phyloP scores from a whole-genome alignment of 768 basidiomycete species.

The Boletus pseudo-olivaceus region DNA sequence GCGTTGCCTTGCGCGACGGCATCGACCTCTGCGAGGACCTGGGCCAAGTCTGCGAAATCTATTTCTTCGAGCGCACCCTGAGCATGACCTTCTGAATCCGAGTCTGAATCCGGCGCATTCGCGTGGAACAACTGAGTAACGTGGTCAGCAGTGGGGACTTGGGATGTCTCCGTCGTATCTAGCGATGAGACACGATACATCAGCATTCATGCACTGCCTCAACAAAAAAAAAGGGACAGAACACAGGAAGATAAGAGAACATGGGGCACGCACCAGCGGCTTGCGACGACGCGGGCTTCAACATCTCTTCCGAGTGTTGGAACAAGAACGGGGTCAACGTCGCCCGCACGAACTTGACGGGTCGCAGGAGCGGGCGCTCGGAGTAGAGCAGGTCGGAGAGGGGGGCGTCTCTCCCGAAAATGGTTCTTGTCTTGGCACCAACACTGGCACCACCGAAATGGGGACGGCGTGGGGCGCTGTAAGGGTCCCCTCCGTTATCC shows the following conservation, averaged over 20 bases:
- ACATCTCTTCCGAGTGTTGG: slow-evolving; percentile 56
- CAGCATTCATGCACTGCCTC: not conserved
- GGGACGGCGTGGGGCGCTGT: not conserved
- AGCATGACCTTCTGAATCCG: slow-evolving; percentile 30
- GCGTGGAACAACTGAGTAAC: slow-evolving; percentile 62
- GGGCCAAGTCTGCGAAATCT: slow-evolving; percentile 61
- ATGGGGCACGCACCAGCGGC: slow-evolving; percentile 38
- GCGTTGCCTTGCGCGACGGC: slow-evolving; percentile 9
- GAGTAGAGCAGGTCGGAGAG: slow-evolving; percentile 54
- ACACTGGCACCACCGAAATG: slow-evolving; percentile 2
- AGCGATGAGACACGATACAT: not conserved
- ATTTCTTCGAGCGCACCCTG: slow-evolving; percentile 50
- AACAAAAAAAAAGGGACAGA: not conserved
- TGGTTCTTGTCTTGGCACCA: not conserved
- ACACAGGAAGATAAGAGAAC: not conserved
- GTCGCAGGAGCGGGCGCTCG: slow-evolving; percentile 61
- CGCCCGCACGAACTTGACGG: slow-evolving; percentile 66
- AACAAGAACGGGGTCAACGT: slow-evolving; percentile 49
- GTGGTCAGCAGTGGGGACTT: slow-evolving; percentile 68
- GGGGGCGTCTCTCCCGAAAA: slow-evolving; percentile 37
- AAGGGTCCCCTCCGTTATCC: not conserved
- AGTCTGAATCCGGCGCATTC: slow-evolving; percentile 14
- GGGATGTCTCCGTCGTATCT: slow-evolving; percentile 45
- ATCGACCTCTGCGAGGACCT: slow-evolving; percentile 43
- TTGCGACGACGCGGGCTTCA: slow-evolving; percentile 49